phyloP scores from a whole-genome alignment of 257 asterid genomes.

The Solanum dulcamara region DNA sequence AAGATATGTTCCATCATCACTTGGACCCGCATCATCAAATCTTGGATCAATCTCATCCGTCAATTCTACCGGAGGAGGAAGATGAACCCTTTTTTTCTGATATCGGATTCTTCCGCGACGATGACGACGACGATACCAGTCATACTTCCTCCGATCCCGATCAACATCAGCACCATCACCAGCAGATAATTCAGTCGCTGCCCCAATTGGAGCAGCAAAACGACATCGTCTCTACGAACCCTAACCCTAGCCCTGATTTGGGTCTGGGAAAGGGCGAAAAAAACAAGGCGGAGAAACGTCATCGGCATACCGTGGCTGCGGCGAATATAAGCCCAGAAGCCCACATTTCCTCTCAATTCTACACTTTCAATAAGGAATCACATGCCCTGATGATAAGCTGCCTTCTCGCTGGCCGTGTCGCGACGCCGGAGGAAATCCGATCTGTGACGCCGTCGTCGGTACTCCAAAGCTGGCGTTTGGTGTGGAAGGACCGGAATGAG shows the following conservation, averaged over 20 bases:
- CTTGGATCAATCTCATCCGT: conserved; percentile 30
- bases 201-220: conserved; percentile 11
- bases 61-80: conserved; percentile 44
- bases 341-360: conserved; percentile 87
- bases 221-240: conserved; percentile 33
- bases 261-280: neutral
- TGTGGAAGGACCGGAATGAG: conserved; percentile 96
- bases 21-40: conserved; percentile 34
- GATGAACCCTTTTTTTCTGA: conserved; percentile 61
- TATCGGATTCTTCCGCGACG: conserved; percentile 64
- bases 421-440: conserved; percentile 85
- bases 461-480: conserved; percentile 87
- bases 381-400: conserved; percentile 69
- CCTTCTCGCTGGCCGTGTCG: conserved; percentile 55
- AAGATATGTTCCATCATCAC: conserved; percentile 41
- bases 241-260: conserved; percentile 28
- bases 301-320: neutral
- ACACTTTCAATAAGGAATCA: conserved; percentile 78
- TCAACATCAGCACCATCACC: neutral
- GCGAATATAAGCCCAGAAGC: conserved; percentile 57
- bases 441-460: conserved; percentile 59
- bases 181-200: conserved; percentile 17
- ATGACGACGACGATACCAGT: conserved; percentile 71
- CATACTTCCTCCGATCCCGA: conserved; percentile 75
- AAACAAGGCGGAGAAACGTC: neutral